Percentiles rank a stretch among this genome's conserved stretches.
These are phyloP conservation scores for Dryas alaskensis DNA, from an alignment of 306 rosid species.

Conservation along the genomic window DNA sequence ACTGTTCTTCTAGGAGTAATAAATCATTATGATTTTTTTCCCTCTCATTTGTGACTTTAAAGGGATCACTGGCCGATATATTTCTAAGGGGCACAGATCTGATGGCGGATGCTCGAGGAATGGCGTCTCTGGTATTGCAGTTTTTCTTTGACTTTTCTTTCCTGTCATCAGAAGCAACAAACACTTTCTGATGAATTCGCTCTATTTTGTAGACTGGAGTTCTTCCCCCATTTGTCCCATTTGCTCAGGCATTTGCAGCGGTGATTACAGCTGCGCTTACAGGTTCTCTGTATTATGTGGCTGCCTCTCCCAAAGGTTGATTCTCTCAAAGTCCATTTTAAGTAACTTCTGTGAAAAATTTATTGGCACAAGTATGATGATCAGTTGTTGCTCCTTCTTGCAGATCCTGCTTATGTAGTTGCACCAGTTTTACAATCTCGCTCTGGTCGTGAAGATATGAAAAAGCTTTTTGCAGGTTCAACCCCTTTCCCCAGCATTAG, in stretches of 20 bases:
- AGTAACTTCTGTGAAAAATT: background rate
- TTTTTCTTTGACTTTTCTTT: background rate
- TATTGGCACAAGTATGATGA: conserved; percentile 9
- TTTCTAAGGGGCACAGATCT: conserved; percentile 80
- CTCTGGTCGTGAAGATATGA: conserved; percentile 70
- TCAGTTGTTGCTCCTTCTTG: conserved; percentile 18
- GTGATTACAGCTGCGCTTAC: conserved; percentile 86
- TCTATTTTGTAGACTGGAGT: conserved; percentile 65
- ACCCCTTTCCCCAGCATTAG: conserved; percentile 5
- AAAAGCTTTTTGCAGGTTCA: conserved; percentile 85
- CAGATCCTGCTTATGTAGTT: conserved; percentile 89
- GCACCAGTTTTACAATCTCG: conserved; percentile 83
- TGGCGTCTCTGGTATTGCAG: conserved; percentile 79
- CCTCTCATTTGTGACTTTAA: conserved; percentile 12
- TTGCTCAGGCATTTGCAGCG: conserved; percentile 98
- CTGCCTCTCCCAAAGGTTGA: conserved; percentile 93
- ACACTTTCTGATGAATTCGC: conserved; percentile 21
- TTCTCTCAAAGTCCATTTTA: background rate
- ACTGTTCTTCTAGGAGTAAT: conserved; percentile 3
- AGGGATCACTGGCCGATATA: conserved; percentile 95
- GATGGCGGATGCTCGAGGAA: conserved; percentile 68
- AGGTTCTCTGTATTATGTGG: conserved; percentile 86
- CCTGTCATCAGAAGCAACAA: conserved; percentile 4
- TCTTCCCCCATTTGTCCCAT: conserved; percentile 89
- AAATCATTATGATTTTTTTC: conserved; percentile 1